These are phyloP conservation scores for Tilletia indica DNA, from an alignment of 1,284 basidiomycete genomes.

Conservation along the genomic window DNA sequence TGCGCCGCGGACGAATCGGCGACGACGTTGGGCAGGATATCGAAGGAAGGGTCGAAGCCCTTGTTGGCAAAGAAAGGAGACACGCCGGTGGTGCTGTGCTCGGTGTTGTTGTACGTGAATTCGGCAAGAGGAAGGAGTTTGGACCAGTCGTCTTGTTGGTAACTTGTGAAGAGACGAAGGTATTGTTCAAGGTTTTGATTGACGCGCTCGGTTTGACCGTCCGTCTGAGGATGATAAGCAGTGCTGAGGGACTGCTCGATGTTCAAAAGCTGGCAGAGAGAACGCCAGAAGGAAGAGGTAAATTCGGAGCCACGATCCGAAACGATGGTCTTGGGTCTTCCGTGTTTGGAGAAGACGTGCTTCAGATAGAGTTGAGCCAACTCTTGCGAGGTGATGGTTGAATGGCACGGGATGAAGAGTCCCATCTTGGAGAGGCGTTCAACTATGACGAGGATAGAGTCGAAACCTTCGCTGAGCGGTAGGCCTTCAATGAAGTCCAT, in stretches of 20 bases:
- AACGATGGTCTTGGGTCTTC: constrained; percentile 28
- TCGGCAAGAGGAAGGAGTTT: too few relatives aligned
- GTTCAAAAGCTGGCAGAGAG: too few relatives aligned
- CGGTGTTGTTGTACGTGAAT: too few relatives aligned
- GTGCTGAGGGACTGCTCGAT: too few relatives aligned
- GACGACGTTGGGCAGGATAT: background rate
- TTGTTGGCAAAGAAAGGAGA: constrained; percentile 21
- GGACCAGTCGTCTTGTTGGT: too few relatives aligned
- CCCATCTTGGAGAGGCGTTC: constrained; percentile 56
- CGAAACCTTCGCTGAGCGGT: constrained; percentile 53
- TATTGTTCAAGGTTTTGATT: too few relatives aligned
- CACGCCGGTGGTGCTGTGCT: constrained; percentile 9
- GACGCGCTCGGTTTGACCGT: too few relatives aligned
- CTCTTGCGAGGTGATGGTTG: constrained; percentile 44
- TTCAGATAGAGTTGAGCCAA: constrained; percentile 44
- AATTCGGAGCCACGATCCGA: too few relatives aligned
- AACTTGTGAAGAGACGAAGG: too few relatives aligned
- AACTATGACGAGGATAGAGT: constrained; percentile 58
- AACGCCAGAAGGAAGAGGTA: too few relatives aligned
- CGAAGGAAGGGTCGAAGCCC: constrained; percentile 16
- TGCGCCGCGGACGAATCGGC: background rate
- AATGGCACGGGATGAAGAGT: constrained; percentile 63
- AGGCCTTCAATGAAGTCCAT: constrained; percentile 60
- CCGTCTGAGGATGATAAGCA: too few relatives aligned
- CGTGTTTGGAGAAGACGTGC: constrained; percentile 54